Evolutionary conservation across 768 basidiomycete species (phyloP), one percentile per base, ranked within the genome.

Genomic region (Chalciporus piperatus): DNA sequence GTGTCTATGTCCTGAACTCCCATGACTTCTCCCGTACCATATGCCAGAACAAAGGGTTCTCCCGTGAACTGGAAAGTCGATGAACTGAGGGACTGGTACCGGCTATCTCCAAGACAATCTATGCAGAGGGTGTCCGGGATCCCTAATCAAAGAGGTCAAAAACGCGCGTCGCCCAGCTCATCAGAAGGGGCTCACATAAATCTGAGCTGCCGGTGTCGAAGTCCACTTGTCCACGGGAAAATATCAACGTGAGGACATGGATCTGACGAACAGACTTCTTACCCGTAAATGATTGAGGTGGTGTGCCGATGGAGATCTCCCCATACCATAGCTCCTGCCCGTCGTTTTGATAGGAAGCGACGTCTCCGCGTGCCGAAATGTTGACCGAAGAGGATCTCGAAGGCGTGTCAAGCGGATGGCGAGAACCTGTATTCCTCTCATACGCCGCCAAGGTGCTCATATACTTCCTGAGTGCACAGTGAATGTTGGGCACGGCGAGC

Each of bases 181-280:
- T 23, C 14, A 33, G 13, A 22, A 8, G 33, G 22, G 6, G 47
- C 64, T 47, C 47, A 58, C 63, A 52, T 12, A 77, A 59, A 58
- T 82, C 80, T 52, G 74, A 70, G 41, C 77, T 78, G 39, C 79
- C 76, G 10, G 77, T 79, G 57, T 79, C 78, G 50, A 76, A 75
- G 54, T 76, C 75, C 55, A 77, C 76, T 76, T 27, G 12, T 25
- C 23, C 17, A 40, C 30, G 9, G 22, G 14, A 46, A 25, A 6
- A 14, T 1, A 41, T 54, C 20, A 47, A 38, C 1, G 28, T 23
- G 25, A 23, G 2, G 23, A 35, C 14, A 25, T 20, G 39, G 9
- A 38, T 23, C 2, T 0, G 35, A 22, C 9, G 33, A 6, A 7
- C 6, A 8, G 28, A 23, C 3, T 7, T 48, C 61, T 41, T 48